Evolutionary conservation across 2,329 filamentous ascomycete species (phyloP).

Genomic region (Alternaria metachromatica): DNA sequence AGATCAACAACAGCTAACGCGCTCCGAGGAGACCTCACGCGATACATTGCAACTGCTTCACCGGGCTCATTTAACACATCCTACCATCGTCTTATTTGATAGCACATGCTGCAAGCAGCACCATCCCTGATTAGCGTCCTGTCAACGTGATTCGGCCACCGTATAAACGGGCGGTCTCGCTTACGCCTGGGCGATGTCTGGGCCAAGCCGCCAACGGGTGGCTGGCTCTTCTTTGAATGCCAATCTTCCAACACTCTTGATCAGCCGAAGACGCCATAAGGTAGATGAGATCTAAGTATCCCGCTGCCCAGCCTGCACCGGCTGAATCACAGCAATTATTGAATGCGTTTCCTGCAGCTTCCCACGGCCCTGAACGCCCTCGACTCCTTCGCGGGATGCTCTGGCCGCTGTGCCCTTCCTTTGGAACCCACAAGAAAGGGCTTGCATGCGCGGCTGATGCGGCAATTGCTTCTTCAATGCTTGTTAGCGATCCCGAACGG

Average conservation of each 20-base stretch:
- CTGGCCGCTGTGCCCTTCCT: slow-evolving; percentile 3
- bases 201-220: slow-evolving; percentile 5
- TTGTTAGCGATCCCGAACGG: slow-evolving; percentile 4
- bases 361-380: background rate
- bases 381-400: background rate
- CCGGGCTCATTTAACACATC: background rate
- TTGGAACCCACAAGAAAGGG: background rate
- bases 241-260: slow-evolving; percentile 4
- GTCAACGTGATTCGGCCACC: background rate
- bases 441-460: slow-evolving; percentile 9
- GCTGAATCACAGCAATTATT: slow-evolving; percentile 11
- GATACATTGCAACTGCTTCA: background rate
- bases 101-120: slow-evolving; percentile 4
- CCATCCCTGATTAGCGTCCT: slow-evolving; percentile 5
- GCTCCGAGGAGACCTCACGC: slow-evolving; percentile 7
- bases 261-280: background rate
- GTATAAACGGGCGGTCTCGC: slow-evolving; percentile 8
- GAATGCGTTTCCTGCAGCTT: background rate
- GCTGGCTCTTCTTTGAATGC: slow-evolving; percentile 5
- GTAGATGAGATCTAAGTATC: background rate
- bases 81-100: background rate
- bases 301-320: background rate
- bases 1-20: slow-evolving; percentile 1
- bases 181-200: slow-evolving; percentile 8
- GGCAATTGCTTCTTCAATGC: slow-evolving; percentile 10